Percentiles rank a stretch among this genome's conserved stretches.
Evolutionary conservation across 768 basidiomycete species (phyloP).

Genomic region (Boletus eberwhitei): DNA sequence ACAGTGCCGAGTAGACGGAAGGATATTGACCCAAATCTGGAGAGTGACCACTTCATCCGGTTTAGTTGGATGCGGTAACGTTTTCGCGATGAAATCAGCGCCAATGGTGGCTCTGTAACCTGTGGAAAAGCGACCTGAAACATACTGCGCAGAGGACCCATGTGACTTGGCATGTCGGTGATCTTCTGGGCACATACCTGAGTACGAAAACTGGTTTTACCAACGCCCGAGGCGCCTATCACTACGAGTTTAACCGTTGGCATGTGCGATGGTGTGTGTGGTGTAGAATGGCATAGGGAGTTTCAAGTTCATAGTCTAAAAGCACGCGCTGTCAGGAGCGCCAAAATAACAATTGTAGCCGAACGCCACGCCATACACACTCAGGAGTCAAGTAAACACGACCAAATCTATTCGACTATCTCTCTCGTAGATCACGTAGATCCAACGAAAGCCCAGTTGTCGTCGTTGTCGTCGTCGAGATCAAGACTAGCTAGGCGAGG

Average conservation of each 20-base stretch:
- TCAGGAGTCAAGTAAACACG: conserved; percentile 12
- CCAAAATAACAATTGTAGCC: neutral
- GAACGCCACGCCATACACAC: conserved; percentile 7
- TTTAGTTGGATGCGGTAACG: conserved; percentile 55
- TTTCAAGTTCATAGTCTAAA: conserved; percentile 7
- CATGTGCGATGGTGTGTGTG: conserved; percentile 37
- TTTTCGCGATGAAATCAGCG: conserved; percentile 83
- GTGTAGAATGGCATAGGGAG: conserved; percentile 14
- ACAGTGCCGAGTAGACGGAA: neutral
- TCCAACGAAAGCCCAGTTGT: neutral
- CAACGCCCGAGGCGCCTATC: conserved; percentile 80
- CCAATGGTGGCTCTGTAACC: conserved; percentile 86
- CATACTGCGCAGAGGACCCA: conserved; percentile 48
- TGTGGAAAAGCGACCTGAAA: conserved; percentile 70
- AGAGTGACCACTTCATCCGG: conserved; percentile 58
- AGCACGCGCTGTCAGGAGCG: conserved; percentile 1
- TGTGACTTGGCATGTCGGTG: neutral
- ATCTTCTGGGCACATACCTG: conserved; percentile 46
- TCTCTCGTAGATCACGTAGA: neutral
- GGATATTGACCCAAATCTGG: conserved; percentile 58
- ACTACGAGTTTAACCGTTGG: conserved; percentile 78
- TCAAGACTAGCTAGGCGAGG: neutral
- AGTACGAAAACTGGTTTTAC: conserved; percentile 76
- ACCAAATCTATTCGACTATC: conserved; percentile 7
- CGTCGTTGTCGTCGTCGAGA: neutral